Evolutionary conservation across 2,329 filamentous ascomycete genomes (phyloP), one percentile per base, ranked within the genome.

Genomic region (Aspergillus sp.): DNA sequence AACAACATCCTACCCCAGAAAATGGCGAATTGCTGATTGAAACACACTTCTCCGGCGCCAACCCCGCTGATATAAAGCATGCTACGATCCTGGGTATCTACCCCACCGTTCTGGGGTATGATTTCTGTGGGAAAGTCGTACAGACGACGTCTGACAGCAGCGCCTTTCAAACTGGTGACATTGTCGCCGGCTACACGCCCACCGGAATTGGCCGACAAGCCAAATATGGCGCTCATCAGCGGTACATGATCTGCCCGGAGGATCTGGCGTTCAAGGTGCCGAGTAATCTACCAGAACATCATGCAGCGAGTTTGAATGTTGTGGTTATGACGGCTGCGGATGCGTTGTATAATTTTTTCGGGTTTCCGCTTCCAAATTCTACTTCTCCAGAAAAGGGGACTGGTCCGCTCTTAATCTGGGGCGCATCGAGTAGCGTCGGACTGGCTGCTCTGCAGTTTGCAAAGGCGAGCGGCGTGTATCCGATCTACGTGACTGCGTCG

Each of bases 401-500:
- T 4, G n/a, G 19, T 13, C 19, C 19, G 12, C 17, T 47, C 5
- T n/a, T 47, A 7, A 47, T 47, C 30, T 47, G 45, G 45, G 45
- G 46, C 13, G 46, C 46, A 7, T 48, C 46, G n/a, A 37, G 27
- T 20, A 27, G 41, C 15, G 45, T 47, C 19, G 45, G 45, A 2
- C 25, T 43, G 6, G 32, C 10, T 27, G 37, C 47, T 17, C 12
- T 49, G 7, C 47, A 49, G 25, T 44, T 46, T 20, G 47, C 44
- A 1, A n/a, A 9, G 13, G 38, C 39, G 2, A 46, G 47, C 30
- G 47, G 47, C 6, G n/a, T 37, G 48, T 47, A 49, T 15, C 52
- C 51, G 23, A 54, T 65, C 39, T 51, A 64, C 43, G 57, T 60
- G 7, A 64, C 60, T 13, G 58, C 62, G 17, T 57, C 60, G 37